phyloP scores from a whole-genome alignment of 345 rosid species.

The Reutealis trisperma region DNA sequence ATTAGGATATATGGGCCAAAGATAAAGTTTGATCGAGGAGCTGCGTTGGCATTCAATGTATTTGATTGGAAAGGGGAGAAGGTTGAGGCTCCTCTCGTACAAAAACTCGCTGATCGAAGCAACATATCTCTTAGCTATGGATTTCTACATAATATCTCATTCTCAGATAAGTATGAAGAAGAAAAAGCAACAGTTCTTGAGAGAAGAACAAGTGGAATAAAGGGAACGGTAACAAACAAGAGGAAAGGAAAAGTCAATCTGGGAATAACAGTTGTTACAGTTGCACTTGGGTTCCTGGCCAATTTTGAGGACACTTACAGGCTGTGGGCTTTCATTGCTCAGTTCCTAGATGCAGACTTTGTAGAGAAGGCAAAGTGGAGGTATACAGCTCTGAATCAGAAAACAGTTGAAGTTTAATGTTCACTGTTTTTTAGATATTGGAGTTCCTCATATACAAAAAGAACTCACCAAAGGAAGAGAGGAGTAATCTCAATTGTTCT shows the following conservation, averaged over 20 bases:
- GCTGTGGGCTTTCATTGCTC: constrained; percentile 85
- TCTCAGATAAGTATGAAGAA: constrained; percentile 57
- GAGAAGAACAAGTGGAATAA: constrained; percentile 37
- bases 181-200: constrained; percentile 54
- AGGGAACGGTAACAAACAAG: constrained; percentile 25
- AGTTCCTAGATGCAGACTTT: constrained; percentile 86
- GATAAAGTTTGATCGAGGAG: constrained; percentile 76
- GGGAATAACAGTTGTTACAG: constrained; percentile 67
- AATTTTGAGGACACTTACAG: constrained; percentile 78
- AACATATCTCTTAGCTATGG: constrained; percentile 73
- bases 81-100: constrained; percentile 75
- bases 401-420: constrained; percentile 56
- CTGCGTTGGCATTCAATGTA: constrained; percentile 82
- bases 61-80: constrained; percentile 84
- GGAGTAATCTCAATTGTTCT: neutral
- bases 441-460: constrained; percentile 1
- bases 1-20: constrained; percentile 86
- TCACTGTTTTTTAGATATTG: constrained; percentile 7
- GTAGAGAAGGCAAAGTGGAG: constrained; percentile 83
- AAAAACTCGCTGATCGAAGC: constrained; percentile 80
- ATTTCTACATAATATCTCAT: constrained; percentile 62
- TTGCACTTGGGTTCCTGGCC: constrained; percentile 76
- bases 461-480: neutral
- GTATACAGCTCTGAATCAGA: constrained; percentile 66
- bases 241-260: constrained; percentile 40